Base-by-base conservation (phyloP, 441 rosid genomes). In the Gossypium schwendimanii region DNA sequence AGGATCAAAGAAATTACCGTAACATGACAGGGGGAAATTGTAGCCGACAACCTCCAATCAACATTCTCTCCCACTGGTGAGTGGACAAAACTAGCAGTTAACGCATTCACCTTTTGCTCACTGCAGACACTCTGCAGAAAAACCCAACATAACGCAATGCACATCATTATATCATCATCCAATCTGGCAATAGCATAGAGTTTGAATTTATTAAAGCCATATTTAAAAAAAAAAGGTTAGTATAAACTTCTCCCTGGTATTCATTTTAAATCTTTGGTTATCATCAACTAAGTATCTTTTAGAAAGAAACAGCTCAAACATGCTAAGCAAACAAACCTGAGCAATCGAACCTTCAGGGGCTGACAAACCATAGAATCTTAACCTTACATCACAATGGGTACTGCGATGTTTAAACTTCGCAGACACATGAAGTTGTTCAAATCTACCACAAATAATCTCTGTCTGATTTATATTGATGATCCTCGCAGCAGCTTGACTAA, bases 261-360 rank as follows among this genome's bases (percentile, higher is more conserved):
- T 26, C 26, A 52, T 69, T 58, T 33, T 31, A 53, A 69, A 33
- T 33, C 17, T 33, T 69, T 53, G 36, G 62, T 53, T 24, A 60
- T n/a, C 52, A 31, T 49, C 18, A 69, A 52, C 67, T 45, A 50
- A 78, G 75, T 53, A 67, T 70, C 45, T 68, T 23, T 52, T 44
- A 36, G 67, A 53, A 36, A 24, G 10, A 39, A 69, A 33, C 17
- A 75, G 44, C 31, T 72, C 24, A 64, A 39, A 64, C 66, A 53
- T 41, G 31, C 69, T 44, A 23, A 33, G 68, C 64, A 79, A 81
- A 80, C 91, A 81, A 81, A 96, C 99, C 99, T 96, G 88, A 36
- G 97, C 97, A 82, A 96, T 90, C 33, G 98, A 88, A 78, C 99
- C 99, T 84, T 94, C 99, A 71, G 98, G 99, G 65, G 94, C 89